Percentiles rank a stretch among this genome's conserved stretches.
Conservation (phyloP, 1,284 basidiomycete species). For the Golubevia sp. region DNA sequence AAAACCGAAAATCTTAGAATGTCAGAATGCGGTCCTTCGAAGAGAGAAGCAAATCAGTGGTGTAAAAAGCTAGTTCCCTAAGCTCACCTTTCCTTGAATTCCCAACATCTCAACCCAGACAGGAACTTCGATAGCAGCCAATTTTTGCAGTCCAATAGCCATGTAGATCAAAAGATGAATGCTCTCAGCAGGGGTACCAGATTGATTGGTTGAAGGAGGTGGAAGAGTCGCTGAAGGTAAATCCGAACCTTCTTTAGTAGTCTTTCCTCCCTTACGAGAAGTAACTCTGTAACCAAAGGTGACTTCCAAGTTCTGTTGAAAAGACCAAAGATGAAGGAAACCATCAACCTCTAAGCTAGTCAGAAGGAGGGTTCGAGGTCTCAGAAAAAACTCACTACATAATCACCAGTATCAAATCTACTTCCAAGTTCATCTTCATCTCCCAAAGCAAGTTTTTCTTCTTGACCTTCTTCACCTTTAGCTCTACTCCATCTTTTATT, state of each 20-base stretch:
- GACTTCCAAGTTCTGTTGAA: slow-evolving; percentile 24
- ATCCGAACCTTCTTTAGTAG: slow-evolving; percentile 11
- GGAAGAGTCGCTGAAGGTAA: neutral
- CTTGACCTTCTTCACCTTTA: neutral
- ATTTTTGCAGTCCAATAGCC: slow-evolving; percentile 48
- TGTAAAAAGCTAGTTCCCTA: too few species aligned
- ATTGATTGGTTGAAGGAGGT: neutral
- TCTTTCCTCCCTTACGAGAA: slow-evolving; percentile 6
- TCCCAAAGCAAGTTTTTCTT: neutral
- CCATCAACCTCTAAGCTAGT: too few species aligned
- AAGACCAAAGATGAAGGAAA: neutral
- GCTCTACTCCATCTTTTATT: too few species aligned
- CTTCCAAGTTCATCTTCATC: neutral
- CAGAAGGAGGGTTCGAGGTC: too few species aligned
- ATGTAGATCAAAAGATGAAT: slow-evolving; percentile 45
- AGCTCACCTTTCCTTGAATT: slow-evolving; percentile 41
- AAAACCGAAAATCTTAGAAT: too few species aligned
- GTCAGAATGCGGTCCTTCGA: too few species aligned
- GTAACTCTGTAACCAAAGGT: slow-evolving; percentile 40
- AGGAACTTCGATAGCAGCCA: slow-evolving; percentile 47
- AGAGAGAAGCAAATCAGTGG: neutral
- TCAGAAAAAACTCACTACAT: slow-evolving; percentile 17
- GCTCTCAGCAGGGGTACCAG: slow-evolving; percentile 5
- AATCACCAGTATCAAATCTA: slow-evolving; percentile 37
- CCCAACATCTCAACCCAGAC: slow-evolving; percentile 53